Evolutionary conservation across 305 asterid genomes (phyloP), one percentile per base, ranked within the genome.

Genomic region (Nicotiana rustica): DNA sequence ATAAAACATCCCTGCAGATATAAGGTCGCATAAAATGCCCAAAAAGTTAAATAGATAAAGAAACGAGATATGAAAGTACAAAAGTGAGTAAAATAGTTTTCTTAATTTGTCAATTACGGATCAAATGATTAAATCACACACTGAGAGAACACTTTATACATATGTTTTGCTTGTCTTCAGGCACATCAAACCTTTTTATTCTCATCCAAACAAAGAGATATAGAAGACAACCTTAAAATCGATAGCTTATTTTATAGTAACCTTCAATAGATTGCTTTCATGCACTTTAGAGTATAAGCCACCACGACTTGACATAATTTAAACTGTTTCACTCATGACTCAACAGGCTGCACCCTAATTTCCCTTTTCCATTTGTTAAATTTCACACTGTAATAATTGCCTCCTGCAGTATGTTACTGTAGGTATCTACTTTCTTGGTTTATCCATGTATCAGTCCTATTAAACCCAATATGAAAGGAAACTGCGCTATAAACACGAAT

Each of bases 1-100:
- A 96, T 95, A 29, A 82, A 25, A 86, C 82, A 92, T 81, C 99
- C 99, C 99, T 96, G 94, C 86, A 78, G 60, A 79, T 31, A 64
- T 29, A 61, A 35, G 14, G 61, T 62, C 52, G 15, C 41, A 61
- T 79, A 38, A 44, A 64, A 68, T 10, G 21, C 52, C 55, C 2
- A 17, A 36, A 41, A 67, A 10, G 33, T 6, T 13, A 80, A 31
- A 52, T n/a, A 55, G 49, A 81, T 67, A 31, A 55, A 56, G 29
- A 49, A 68, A 29, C 47, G 56, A 17, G 66, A 31, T 49, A 76
- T 10, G 60, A 81, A 52, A 25, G 44, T 52, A n/a, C 56, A 52
- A 41, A 81, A 17, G 57, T 8, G 36, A 62, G 41, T 64, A 41
- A 17, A 35, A 66, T 49, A 49, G 12, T 35, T 0, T 6, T 55